These are phyloP conservation scores for Spergularia azorica DNA, from an alignment of 179 eudicot species.

Conservation along the genomic window DNA sequence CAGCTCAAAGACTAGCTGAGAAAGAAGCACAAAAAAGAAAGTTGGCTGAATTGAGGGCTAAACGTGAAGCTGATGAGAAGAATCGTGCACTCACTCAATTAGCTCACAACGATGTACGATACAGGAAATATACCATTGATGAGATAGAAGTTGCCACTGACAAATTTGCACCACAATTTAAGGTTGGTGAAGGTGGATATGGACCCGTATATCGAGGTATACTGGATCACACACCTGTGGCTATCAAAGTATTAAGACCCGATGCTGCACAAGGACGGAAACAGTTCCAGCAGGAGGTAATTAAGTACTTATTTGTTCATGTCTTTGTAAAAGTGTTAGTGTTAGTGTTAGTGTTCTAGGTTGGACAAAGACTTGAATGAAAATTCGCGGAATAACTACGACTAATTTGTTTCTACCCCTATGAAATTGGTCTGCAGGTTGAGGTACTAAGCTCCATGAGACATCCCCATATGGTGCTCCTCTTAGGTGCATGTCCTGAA, in stretches of 20 bases:
- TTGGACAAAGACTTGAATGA: not conserved
- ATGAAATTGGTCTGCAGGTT: conserved; percentile 32
- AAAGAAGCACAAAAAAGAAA: conserved; percentile 44
- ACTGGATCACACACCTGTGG: conserved; percentile 53
- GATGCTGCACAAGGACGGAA: conserved; percentile 56
- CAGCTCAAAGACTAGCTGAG: conserved; percentile 44
- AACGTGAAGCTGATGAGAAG: conserved; percentile 40
- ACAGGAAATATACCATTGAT: conserved; percentile 46
- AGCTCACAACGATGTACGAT: conserved; percentile 35
- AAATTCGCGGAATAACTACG: not conserved
- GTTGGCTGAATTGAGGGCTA: conserved; percentile 41
- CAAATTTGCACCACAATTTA: conserved; percentile 27
- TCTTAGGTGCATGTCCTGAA: conserved; percentile 54
- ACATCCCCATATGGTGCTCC: conserved; percentile 56
- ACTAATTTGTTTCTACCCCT: not conserved
- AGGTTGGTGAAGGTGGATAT: conserved; percentile 55
- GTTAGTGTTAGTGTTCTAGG: no score
- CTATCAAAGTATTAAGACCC: conserved; percentile 48
- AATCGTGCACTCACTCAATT: conserved; percentile 30
- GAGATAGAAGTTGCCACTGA: conserved; percentile 47
- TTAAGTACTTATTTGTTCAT: not conserved
- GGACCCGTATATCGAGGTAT: conserved; percentile 48
- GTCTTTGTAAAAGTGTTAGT: no score
- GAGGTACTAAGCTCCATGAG: conserved; percentile 49
- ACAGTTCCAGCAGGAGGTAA: conserved; percentile 58